phyloP scores from a whole-genome alignment of 352 stramenopile species.

The Phytophthora lateralis region DNA sequence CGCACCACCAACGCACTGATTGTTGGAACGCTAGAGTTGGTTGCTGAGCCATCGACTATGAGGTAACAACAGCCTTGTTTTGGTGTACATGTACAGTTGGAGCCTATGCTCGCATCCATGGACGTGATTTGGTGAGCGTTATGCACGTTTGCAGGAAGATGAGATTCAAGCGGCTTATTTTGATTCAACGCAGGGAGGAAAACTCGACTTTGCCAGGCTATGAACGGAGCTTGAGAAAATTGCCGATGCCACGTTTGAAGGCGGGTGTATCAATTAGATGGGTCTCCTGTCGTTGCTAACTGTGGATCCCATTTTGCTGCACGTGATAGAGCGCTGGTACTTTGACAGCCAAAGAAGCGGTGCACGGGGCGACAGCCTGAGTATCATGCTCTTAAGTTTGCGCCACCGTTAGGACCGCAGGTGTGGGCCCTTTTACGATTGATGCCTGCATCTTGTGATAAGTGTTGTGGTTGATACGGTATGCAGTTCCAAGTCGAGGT shows the following conservation, averaged over 20 bases:
- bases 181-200: conserved; percentile 24
- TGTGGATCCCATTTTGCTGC: background rate
- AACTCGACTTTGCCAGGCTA: conserved; percentile 58
- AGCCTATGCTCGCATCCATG: conserved; percentile 26
- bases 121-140: conserved; percentile 5
- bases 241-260: conserved; percentile 39
- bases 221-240: conserved; percentile 54
- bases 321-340: conserved; percentile 72
- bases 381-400: conserved; percentile 63
- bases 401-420: conserved; percentile 62
- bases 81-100: conserved; percentile 22
- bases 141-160: background rate
- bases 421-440: conserved; percentile 17
- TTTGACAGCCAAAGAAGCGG: conserved; percentile 62
- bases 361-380: conserved; percentile 37
- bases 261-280: conserved; percentile 20
- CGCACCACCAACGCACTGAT: conserved; percentile 10
- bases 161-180: background rate
- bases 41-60: too few species aligned
- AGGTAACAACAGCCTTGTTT: background rate
- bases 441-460: background rate
- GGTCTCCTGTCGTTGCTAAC: background rate
- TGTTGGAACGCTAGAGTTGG: conserved; percentile 1
- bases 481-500: conserved; percentile 72
- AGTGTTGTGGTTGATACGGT: background rate